Evolutionary conservation across 2,329 filamentous ascomycete genomes (phyloP).

Genomic region (Polychaeton citri): DNA sequence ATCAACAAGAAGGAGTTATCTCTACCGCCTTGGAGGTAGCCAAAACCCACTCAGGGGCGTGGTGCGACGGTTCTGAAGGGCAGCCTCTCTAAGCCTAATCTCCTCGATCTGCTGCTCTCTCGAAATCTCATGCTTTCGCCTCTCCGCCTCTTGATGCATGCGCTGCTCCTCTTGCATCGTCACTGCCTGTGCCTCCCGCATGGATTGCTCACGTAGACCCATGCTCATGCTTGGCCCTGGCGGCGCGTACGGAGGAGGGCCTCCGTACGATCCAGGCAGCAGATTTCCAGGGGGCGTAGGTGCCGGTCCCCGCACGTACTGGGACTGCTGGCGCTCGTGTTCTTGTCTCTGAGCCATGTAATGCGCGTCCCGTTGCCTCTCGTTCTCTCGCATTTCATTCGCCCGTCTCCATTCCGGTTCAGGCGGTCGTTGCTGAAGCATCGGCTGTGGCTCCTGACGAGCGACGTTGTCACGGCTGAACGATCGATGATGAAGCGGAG

Average conservation of each 20-base stretch:
- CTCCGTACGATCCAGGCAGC: conserved; percentile 2
- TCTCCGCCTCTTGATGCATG: conserved; percentile 1
- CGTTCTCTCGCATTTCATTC: conserved; percentile 7
- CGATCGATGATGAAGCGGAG: conserved; percentile 12
- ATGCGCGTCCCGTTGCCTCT: conserved; percentile 4
- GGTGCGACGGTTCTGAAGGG: neutral
- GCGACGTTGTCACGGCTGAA: conserved; percentile 15
- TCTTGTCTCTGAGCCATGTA: conserved; percentile 4
- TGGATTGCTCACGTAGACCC: conserved; percentile 12
- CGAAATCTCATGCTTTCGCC: conserved; percentile 1
- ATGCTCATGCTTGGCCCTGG: conserved; percentile 1
- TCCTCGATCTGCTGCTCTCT: neutral
- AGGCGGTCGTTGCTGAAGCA: conserved; percentile 1
- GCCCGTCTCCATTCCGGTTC: conserved; percentile 4
- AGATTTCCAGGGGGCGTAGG: conserved; percentile 1
- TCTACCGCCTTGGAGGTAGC: neutral
- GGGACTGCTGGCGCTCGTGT: conserved; percentile 3
- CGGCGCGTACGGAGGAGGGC: conserved; percentile 2
- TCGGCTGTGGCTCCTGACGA: conserved; percentile 8
- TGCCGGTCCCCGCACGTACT: conserved; percentile 1
- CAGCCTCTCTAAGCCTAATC: neutral
- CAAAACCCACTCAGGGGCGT: neutral
- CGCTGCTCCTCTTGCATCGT: conserved; percentile 9
- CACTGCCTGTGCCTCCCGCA: conserved; percentile 11
- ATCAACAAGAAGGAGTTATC: too few species aligned